A percentile compares a stretch with the other conserved stretches of the same genome.
Evolutionary conservation across 768 basidiomycete species (phyloP).

Genomic region (Tylopilus plumbeoviolaceoides): DNA sequence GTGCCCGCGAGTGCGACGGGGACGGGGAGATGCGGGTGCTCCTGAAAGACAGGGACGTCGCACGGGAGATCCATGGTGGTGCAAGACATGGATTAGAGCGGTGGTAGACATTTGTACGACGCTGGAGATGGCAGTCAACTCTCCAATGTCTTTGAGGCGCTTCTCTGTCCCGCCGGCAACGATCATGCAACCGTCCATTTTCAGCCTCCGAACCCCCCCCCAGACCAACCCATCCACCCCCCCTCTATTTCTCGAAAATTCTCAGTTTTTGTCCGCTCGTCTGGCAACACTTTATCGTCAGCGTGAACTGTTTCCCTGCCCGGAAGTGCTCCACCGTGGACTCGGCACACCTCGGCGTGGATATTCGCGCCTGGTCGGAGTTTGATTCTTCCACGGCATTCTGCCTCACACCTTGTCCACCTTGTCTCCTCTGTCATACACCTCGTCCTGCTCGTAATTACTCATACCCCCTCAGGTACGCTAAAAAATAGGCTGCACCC

Average conservation of each 20-base stretch:
- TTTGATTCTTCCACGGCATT: constrained; percentile 30
- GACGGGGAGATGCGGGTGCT: constrained; percentile 34
- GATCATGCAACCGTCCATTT: neutral
- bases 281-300: neutral
- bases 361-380: constrained; percentile 35
- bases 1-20: constrained; percentile 37
- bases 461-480: constrained; percentile 21
- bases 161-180: neutral
- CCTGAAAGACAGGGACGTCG: constrained; percentile 3
- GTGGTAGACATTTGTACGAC: constrained; percentile 1
- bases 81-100: neutral
- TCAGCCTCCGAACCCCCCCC: neutral
- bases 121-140: constrained; percentile 8
- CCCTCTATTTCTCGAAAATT: neutral
- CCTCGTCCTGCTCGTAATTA: constrained; percentile 19
- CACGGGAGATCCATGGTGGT: constrained; percentile 3
- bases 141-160: neutral
- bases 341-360: constrained; percentile 11
- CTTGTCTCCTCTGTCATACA: constrained; percentile 34
- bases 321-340: neutral
- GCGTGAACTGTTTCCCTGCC: neutral
- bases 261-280: neutral
- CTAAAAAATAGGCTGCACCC: constrained; percentile 15
- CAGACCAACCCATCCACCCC: neutral
- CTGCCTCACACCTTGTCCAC: constrained; percentile 33